Conservation (phyloP, 2,329 filamentous ascomycete genomes). For the Diaporthe velutina region DNA sequence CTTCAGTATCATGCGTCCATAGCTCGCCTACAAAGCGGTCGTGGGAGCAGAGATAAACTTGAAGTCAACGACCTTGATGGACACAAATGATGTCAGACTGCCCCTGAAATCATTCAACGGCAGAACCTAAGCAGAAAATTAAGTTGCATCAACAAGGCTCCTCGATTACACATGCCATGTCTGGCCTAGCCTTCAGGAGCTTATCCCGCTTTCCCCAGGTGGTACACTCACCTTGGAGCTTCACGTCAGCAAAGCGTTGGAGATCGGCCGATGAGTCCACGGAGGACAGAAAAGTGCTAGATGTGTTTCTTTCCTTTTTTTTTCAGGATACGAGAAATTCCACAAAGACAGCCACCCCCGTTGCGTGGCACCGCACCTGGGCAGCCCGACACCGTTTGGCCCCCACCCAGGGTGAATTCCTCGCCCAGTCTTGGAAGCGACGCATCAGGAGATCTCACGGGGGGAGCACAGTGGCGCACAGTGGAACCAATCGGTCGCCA, state of each 20-base stretch:
- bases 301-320: background rate
- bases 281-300: background rate
- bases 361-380: slow-evolving; percentile 8
- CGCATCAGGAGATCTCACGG: background rate
- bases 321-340: slow-evolving; percentile 2
- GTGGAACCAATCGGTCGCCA: background rate
- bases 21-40: background rate
- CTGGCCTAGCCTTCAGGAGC: background rate
- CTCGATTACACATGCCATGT: background rate
- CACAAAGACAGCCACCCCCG: slow-evolving; percentile 3
- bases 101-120: background rate
- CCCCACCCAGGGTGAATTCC: background rate
- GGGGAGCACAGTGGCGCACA: background rate
- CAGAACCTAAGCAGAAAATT: too few species aligned
- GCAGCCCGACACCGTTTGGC: background rate
- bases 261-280: background rate
- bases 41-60: background rate
- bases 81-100: background rate
- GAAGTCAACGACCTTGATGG: background rate
- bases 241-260: background rate
- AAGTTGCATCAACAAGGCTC: background rate
- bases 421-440: background rate
- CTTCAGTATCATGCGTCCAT: background rate
- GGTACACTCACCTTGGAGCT: background rate
- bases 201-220: background rate